Evolutionary conservation across 805 yeast species (phyloP).

Genomic region (Metschnikowia vanudenii): DNA sequence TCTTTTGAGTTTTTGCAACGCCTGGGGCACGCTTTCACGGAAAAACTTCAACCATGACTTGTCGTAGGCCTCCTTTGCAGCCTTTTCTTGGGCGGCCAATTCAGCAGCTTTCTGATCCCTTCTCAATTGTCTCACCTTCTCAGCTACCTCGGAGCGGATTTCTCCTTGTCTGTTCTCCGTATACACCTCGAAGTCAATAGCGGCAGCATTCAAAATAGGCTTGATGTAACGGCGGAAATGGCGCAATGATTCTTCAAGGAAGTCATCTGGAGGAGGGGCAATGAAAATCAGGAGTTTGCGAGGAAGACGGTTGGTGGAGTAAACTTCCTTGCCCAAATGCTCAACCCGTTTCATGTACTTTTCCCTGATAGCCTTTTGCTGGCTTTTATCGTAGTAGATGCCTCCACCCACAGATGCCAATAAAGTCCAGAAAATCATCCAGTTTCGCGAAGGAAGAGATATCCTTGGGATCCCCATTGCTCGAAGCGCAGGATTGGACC

Average conservation of each 20-base stretch:
- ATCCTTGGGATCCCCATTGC: slow-evolving; percentile 82
- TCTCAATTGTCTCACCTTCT: slow-evolving; percentile 71
- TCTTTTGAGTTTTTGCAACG: slow-evolving; percentile 15
- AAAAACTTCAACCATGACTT: slow-evolving; percentile 31
- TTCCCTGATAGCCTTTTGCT: slow-evolving; percentile 64
- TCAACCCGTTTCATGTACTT: slow-evolving; percentile 64
- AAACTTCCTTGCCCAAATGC: slow-evolving; percentile 45
- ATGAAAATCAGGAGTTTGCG: slow-evolving; percentile 78
- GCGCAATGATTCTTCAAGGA: slow-evolving; percentile 66
- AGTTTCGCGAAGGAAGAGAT: slow-evolving; percentile 84
- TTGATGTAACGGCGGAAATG: slow-evolving; percentile 78
- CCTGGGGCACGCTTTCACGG: slow-evolving; percentile 14
- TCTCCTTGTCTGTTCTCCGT: slow-evolving; percentile 87
- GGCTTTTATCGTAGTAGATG: slow-evolving; percentile 69
- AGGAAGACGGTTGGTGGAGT: slow-evolving; percentile 52
- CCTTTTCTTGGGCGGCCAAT: slow-evolving; percentile 4
- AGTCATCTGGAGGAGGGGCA: slow-evolving; percentile 98
- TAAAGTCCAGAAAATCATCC: slow-evolving; percentile 86
- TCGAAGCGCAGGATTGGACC: slow-evolving; percentile 73
- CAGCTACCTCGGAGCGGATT: slow-evolving; percentile 78
- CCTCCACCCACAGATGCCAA: slow-evolving; percentile 70
- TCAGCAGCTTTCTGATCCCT: slow-evolving; percentile 28
- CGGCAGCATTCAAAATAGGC: slow-evolving; percentile 81
- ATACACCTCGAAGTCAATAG: slow-evolving; percentile 76
- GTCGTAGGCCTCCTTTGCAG: slow-evolving; percentile 15